Evolutionary conservation across 2,329 filamentous ascomycete species (phyloP).

Genomic region (Rhexocercosporidium sp.): DNA sequence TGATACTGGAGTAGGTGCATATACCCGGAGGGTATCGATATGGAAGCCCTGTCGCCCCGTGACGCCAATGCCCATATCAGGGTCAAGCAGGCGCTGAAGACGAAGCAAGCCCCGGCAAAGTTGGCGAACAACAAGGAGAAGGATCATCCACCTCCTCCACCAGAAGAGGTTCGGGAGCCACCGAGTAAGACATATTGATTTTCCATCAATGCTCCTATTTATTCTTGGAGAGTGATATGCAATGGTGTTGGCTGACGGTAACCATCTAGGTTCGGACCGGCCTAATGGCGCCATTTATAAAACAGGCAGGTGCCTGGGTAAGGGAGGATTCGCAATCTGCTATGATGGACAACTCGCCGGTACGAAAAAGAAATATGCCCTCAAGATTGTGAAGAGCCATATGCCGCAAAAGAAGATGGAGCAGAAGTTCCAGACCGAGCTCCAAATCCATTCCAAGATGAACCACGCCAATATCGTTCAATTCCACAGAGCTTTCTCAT

Average conservation of each 20-base stretch:
- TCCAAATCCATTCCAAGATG: constrained; percentile 99
- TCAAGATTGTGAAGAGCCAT: constrained; percentile 84
- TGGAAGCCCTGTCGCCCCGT: constrained; percentile 68
- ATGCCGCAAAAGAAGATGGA: constrained; percentile 81
- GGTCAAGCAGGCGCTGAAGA: constrained; percentile 50
- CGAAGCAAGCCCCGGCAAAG: constrained; percentile 56
- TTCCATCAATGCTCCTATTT: neutral
- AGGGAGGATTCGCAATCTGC: constrained; percentile 83
- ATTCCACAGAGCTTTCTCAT: constrained; percentile 93
- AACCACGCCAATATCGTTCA: constrained; percentile 94
- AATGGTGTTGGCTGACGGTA: neutral
- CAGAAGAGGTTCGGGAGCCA: constrained; percentile 62
- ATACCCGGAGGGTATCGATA: constrained; percentile 53
- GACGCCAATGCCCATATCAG: constrained; percentile 66
- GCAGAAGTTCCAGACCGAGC: constrained; percentile 83
- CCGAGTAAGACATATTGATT: constrained; percentile 51
- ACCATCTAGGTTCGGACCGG: constrained; percentile 57
- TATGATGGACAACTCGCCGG: constrained; percentile 73
- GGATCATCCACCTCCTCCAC: constrained; percentile 70
- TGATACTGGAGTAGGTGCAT: constrained; percentile 13
- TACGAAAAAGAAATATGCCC: constrained; percentile 70
- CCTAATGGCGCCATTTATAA: constrained; percentile 74
- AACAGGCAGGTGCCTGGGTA: constrained; percentile 75
- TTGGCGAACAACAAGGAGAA: constrained; percentile 57
- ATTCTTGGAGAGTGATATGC: neutral